Evolutionary conservation across 495 filamentous ascomycete species (phyloP), one percentile per base, ranked within the genome.

Genomic region (Penicillium ochrochloron): DNA sequence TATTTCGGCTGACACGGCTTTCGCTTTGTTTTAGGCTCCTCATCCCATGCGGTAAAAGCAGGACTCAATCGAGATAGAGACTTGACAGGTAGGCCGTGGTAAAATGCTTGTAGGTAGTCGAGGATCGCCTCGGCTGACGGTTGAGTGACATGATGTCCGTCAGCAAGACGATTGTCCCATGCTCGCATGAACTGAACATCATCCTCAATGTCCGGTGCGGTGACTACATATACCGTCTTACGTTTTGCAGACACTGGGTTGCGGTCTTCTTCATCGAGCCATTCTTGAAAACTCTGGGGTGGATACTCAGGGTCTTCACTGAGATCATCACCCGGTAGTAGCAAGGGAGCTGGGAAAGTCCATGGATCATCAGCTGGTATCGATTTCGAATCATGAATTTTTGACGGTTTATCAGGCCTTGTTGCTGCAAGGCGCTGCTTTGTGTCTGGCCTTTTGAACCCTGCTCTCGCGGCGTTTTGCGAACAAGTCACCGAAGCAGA

Each of bases 321-420:
- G 1, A 91, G 81, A 29, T 86, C 84, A 69, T 91, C 88, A 8
- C 75, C 76, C 2, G 88, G 88, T 0, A 91, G 74, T 2, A 90
- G 70, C 14, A 90, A 71, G 0, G 88, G 88, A 0, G 78, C 86
- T 0, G 86, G 88, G 69, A 89, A 91, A 2, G 56, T 57, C 17
- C 37, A 12, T 0, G 50, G 19, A 41, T 65, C 44, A 23, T 57
- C 44, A n/a, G 41, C 19, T 48, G 39, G 51, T 50, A 48, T 44
- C 29, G 0, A 23, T 5, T 54, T 34, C 15, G 12, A 14, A 34
- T 25, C 48, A 10, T 54, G 15, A 2, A 19, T 29, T 5, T 23
- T 61, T 42, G 12, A 15, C 19, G 17, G 31, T 2, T 53, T 59
- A 6, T 62, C 19, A 39, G 59, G 21, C 21, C 46, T 69, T 17